These are phyloP conservation scores for Fragilariopsis cylindrus DNA, from an alignment of 108 stramenopile genomes.

Conservation along the genomic window DNA sequence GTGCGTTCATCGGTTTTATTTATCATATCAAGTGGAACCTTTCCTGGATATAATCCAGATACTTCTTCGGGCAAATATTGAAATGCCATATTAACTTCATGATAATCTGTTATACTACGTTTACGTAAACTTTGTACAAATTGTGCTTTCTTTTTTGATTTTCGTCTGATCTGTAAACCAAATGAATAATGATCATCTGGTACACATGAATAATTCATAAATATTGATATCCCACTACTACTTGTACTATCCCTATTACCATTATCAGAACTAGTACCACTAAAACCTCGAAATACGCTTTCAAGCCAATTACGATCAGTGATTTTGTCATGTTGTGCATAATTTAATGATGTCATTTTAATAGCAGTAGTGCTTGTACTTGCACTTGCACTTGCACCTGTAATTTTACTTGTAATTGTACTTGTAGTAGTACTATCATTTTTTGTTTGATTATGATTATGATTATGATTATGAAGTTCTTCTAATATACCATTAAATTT, in stretches of 20 bases:
- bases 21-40: neutral
- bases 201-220: slow-evolving; percentile 18
- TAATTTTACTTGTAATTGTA: neutral
- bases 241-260: no score
- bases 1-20: neutral
- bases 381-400: no score
- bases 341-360: neutral
- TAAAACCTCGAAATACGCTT: slow-evolving; percentile 17
- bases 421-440: neutral
- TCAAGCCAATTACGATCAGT: slow-evolving; percentile 16
- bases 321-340: neutral
- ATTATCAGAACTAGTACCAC: neutral
- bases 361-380: no score
- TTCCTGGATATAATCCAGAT: neutral
- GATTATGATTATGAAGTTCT: neutral
- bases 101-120: slow-evolving; percentile 6
- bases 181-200: neutral
- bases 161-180: neutral
- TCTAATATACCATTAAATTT: slow-evolving; percentile 23
- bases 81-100: slow-evolving; percentile 15
- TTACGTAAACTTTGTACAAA: slow-evolving; percentile 7
- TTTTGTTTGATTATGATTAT: neutral
- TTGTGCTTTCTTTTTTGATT: neutral
- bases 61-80: neutral
- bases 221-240: slow-evolving; percentile 6